Base-by-base conservation (phyloP, 2,329 filamentous ascomycete genomes). In the Stromatinia cepivora region DNA sequence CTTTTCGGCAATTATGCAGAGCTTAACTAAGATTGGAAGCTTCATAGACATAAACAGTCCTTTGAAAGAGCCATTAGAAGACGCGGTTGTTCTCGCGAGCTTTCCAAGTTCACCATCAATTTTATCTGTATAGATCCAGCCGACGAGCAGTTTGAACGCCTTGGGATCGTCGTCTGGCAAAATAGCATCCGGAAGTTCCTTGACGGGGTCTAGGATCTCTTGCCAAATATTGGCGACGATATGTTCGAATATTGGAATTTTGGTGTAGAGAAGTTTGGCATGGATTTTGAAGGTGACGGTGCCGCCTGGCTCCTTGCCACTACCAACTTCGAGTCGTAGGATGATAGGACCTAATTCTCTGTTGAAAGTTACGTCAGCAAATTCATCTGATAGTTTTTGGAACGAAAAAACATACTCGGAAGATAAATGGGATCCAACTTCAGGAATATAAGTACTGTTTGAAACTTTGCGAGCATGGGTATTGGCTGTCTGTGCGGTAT, bases 251-350 rank as follows among this genome's bases (percentile, higher is more conserved):
- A 36, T 31, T n/a, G 59, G 20, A 5, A 62, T 25, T 11, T 36
- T 62, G 28, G 13, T 4, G 28, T 22, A 62, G 13, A 62, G 31
- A 17, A 62, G 45, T n/a, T 36, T 50, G 22, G 31, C 20, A 20
- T 62, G 59, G 1, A 50, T 15, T 20, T 34, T n/a, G 22, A 62
- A 62, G 1, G 59, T 62, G 4, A 48, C 13, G 4, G 45, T 48
- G 22, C 59, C 45, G 9, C 45, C 59, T 9, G 59, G 59, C 8
- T 50, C 59, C 1, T 25, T 62, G 0, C 59, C 28, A 7, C 31
- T 62, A 1, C 59, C 59, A 17, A 62, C 45, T 62, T 62, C 59
- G 22, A 62, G 17, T 34, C 45, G 59, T 17, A 62, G 10, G 11
- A 50, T 36, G 1, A 62, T 25, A 7, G 45, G 11, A 8, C 59